These are phyloP conservation scores for Teunomyces gatunensis DNA, from an alignment of 805 yeast genomes.

Conservation along the genomic window DNA sequence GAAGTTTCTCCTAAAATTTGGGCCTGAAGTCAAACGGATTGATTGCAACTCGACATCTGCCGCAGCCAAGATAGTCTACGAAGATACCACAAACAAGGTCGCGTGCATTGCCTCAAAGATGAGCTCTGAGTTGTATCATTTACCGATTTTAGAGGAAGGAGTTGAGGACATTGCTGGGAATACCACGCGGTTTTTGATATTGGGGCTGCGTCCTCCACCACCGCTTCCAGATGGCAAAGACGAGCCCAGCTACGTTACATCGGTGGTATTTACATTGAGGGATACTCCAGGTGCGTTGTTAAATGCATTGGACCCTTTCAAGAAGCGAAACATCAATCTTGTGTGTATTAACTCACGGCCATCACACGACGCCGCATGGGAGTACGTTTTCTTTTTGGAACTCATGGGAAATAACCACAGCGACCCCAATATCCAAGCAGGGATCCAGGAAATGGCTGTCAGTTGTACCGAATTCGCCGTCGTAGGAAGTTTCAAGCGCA, in stretches of 20 bases:
- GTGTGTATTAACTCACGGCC: conserved; percentile 79
- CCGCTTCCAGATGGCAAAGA: conserved; percentile 7
- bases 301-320: conserved; percentile 58
- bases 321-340: conserved; percentile 56
- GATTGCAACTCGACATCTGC: conserved; percentile 80
- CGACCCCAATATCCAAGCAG: conserved; percentile 27
- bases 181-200: conserved; percentile 80
- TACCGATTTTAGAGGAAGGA: conserved; percentile 51
- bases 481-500: conserved; percentile 58
- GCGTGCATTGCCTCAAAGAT: conserved; percentile 74
- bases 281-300: conserved; percentile 76
- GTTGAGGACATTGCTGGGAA: conserved; percentile 75
- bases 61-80: conserved; percentile 68
- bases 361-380: conserved; percentile 65
- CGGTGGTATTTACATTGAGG: conserved; percentile 63
- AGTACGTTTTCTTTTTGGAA: conserved; percentile 79
- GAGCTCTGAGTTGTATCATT: conserved; percentile 59
- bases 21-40: conserved; percentile 41
- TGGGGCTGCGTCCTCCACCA: conserved; percentile 38
- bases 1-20: conserved; percentile 47
- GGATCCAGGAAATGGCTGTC: conserved; percentile 41
- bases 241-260: conserved; percentile 34
- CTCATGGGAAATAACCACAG: conserved; percentile 43
- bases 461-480: conserved; percentile 51
- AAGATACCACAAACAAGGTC: conserved; percentile 32